phyloP scores from a whole-genome alignment of 805 yeast genomes.

The Kodamaea restingae region DNA sequence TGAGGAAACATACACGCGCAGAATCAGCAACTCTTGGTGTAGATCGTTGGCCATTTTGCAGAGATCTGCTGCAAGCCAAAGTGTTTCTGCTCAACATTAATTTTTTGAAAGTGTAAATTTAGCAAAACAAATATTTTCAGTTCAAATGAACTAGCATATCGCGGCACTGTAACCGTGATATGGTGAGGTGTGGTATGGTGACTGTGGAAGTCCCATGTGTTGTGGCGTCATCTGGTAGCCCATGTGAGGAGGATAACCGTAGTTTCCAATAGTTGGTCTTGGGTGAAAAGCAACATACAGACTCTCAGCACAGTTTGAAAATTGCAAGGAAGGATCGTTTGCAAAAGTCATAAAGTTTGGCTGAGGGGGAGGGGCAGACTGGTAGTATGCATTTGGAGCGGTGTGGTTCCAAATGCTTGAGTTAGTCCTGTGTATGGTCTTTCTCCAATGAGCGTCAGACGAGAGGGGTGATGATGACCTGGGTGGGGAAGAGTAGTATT shows the following conservation, averaged over 20 bases:
- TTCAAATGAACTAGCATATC: constrained; percentile 11
- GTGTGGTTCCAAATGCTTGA: constrained; percentile 25
- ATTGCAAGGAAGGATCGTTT: constrained; percentile 19
- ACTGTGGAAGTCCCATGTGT: constrained; percentile 1
- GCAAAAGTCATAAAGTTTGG: constrained; percentile 12
- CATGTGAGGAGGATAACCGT: background rate
- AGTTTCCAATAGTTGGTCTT: background rate
- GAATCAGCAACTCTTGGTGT: background rate
- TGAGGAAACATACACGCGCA: background rate
- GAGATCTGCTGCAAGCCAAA: too few relatives aligned
- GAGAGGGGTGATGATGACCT: constrained; percentile 23
- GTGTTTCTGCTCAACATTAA: too few relatives aligned
- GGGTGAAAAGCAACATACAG: background rate
- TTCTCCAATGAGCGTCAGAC: constrained; percentile 9
- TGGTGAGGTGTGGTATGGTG: constrained; percentile 14
- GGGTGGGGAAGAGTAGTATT: constrained; percentile 24
- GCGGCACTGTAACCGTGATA: constrained; percentile 34
- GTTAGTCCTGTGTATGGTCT: background rate
- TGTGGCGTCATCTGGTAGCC: background rate
- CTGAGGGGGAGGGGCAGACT: background rate
- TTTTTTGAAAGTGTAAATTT: background rate
- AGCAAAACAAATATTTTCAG: constrained; percentile 1
- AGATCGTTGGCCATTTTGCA: too few relatives aligned
- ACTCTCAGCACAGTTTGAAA: constrained; percentile 12
- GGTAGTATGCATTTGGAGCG: constrained; percentile 17